Evolutionary conservation across 2,329 filamentous ascomycete genomes (phyloP), one percentile per base, ranked within the genome.

Genomic region (Rhinocladiella mackenziei): DNA sequence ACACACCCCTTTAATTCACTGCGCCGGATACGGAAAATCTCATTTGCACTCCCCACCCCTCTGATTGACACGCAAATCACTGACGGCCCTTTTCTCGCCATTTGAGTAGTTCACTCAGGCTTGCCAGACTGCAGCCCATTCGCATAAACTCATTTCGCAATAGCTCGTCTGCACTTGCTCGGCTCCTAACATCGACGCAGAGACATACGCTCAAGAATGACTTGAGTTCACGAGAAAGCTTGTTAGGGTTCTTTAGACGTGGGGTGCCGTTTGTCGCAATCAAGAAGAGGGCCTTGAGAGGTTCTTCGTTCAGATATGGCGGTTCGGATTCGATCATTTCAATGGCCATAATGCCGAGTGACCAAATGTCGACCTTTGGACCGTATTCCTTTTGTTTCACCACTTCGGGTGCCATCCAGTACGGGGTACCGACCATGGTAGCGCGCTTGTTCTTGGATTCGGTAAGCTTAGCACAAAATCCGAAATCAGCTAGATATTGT

Each of bases 301-400:
- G 92, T 67, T 97, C 91, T 68, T 97, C 92, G 68, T 97, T 97
- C 26, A 97, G 79, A 65, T 98, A 98, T 0, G 92, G 92, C 4
- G 92, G 92, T 67, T 98, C 92, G 13, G 88, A 94, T 65, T 98
- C 92, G 61, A 97, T 97, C 92, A 98, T 96, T 69, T 98, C 92
- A 61, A 98, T 97, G 17, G 92, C 91, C 92, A 97, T 98, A 70
- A 98, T 98, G 61, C 92, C 92, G 51, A 98, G 74, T 20, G 89
- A 96, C 92, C 92, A 98, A 62, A 97, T 95, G 63, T 98, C 92
- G 52, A 97, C 92, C 75, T 97, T 97, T 62, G 86, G 86, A 28
- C 91, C 92, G 61, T 98, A 98, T 67, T 96, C 91, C 73, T 97
- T 97, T 66, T 97, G 92, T 73, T 97, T 97, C 64, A 98, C 92